Evolutionary conservation across 1,139 yeast species (phyloP).

Genomic region (Pichia sp.): DNA sequence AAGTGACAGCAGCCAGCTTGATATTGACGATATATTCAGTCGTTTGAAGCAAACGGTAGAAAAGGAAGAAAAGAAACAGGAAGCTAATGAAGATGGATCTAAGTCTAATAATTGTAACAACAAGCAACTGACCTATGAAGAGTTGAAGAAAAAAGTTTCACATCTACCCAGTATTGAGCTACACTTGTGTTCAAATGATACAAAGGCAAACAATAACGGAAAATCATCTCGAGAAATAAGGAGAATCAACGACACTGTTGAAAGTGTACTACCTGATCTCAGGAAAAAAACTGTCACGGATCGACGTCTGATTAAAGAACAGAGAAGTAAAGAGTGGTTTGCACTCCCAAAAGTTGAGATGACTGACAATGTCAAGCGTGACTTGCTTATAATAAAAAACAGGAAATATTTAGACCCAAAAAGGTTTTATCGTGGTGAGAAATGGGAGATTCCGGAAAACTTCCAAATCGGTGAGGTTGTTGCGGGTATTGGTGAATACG

Average conservation of each 20-base stretch:
- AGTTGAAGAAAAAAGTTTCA: conserved; percentile 24
- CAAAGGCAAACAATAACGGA: neutral
- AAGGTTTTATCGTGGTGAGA: conserved; percentile 87
- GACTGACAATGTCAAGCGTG: conserved; percentile 70
- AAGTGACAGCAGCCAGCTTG: neutral
- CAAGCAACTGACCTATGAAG: conserved; percentile 22
- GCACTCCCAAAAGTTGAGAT: conserved; percentile 76
- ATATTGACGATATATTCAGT: conserved; percentile 27
- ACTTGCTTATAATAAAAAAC: conserved; percentile 72
- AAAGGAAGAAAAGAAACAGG: conserved; percentile 1
- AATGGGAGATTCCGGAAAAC: conserved; percentile 73
- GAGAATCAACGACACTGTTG: conserved; percentile 50
- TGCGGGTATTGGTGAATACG: conserved; percentile 77
- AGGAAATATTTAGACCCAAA: conserved; percentile 93
- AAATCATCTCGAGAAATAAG: conserved; percentile 15
- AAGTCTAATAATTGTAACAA: neutral
- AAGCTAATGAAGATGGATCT: neutral
- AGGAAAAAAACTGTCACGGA: conserved; percentile 27
- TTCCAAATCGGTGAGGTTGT: conserved; percentile 88
- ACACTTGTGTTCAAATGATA: conserved; percentile 4
- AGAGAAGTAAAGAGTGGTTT: conserved; percentile 63
- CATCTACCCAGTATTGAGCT: conserved; percentile 24
- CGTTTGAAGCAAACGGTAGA: conserved; percentile 17
- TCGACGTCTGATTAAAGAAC: conserved; percentile 37
- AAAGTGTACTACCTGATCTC: conserved; percentile 24